Base-by-base conservation (phyloP, 108 stramenopile genomes). In the Pseudonitzschia multistriata region DNA sequence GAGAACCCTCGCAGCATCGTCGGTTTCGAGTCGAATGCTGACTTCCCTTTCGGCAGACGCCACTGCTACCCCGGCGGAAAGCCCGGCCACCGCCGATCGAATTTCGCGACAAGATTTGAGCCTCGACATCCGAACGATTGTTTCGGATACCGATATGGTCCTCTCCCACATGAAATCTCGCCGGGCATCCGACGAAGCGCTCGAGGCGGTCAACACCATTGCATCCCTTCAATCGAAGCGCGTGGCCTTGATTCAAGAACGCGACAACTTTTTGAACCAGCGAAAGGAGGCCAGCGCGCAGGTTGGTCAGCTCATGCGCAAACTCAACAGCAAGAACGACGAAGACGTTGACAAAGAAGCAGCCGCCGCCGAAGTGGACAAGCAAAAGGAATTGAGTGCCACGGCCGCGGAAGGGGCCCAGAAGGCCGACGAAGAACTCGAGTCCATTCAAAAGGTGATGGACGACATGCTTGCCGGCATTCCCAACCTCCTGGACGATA, bases 401-500 rank as follows among this genome's bases (percentile, higher is more conserved):
- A 45, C 49, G 7, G 90, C 86, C 7, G 85, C 81, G 8, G 85
- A 86, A 48, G 70, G 56, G n/a, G 94, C 91, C 1, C 70, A 71
- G 48, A 68, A 56, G 27, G 80, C 78, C 21, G 88, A 91, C 48
- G 67, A 34, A 5, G 68, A 78, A 48, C 70, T 95, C 71, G 83
- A 64, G 22, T 71, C 73, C 47, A 74, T 98, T 49, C 94, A 98
- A 73, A 53, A 72, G 11, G 74, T 81, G 33, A 81, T 94, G 73
- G 84, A 85, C 63, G 27, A 42, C 7, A 42, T 98, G 49, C 79
- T 97, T 62, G 86, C 88, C 30, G 83, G 83, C 11, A 81, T 98
- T 45, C 97, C 97, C 49, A 98, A 98, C 65, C 79, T 98, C 52
- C 75, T 98, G 66, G 96, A 96, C 73, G 96, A 96, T 53, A 49